Evolutionary conservation across 2,329 filamentous ascomycete genomes (phyloP).

Genomic region (Calonectria fujianensis): DNA sequence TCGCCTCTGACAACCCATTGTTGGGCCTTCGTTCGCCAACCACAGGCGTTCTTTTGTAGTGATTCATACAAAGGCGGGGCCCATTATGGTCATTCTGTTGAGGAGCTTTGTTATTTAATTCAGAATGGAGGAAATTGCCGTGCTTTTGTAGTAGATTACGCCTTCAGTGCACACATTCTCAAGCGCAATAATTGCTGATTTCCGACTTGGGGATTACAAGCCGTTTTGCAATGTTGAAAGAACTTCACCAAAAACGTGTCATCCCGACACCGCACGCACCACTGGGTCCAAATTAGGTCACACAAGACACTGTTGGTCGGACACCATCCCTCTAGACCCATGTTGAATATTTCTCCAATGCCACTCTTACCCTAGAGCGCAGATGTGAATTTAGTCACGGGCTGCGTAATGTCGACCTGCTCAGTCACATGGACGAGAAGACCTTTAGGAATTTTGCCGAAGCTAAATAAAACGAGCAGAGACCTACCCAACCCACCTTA

Average conservation of each 20-base stretch:
- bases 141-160: background rate
- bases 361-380: slow-evolving; percentile 75
- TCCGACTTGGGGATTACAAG: slow-evolving; percentile 54
- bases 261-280: slow-evolving; percentile 89
- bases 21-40: too few relatives aligned
- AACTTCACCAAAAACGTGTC: slow-evolving; percentile 83
- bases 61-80: too few relatives aligned
- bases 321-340: slow-evolving; percentile 84
- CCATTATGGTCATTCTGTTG: background rate
- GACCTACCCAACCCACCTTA: slow-evolving; percentile 64
- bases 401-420: slow-evolving; percentile 89
- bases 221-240: slow-evolving; percentile 75
- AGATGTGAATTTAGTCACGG: slow-evolving; percentile 86
- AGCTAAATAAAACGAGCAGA: slow-evolving; percentile 69
- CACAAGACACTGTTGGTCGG: slow-evolving; percentile 72
- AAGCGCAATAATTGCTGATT: too few relatives aligned
- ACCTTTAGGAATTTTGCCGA: slow-evolving; percentile 88
- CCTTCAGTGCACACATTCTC: too few relatives aligned
- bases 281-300: slow-evolving; percentile 92
- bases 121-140: background rate
- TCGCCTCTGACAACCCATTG: background rate
- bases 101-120: background rate
- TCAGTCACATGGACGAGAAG: slow-evolving; percentile 83
- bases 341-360: slow-evolving; percentile 78
- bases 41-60: too few relatives aligned